Base-by-base conservation (phyloP, 2,329 filamentous ascomycete species). In the Claviceps arundinis region DNA sequence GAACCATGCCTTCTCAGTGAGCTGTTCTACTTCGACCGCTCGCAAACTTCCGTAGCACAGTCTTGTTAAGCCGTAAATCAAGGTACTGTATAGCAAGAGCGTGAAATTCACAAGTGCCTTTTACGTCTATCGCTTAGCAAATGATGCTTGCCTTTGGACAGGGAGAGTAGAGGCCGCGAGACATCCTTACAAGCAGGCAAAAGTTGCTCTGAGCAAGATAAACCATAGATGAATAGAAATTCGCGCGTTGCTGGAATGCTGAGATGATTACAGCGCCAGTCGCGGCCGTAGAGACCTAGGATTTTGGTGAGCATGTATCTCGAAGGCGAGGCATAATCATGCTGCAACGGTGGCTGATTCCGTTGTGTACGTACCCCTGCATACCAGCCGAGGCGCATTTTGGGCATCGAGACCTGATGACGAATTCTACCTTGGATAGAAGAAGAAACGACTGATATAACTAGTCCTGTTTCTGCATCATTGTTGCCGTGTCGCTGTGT, bases 1-100 rank as follows among this genome's bases (percentile, higher is more conserved):
- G 64, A 96, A 96, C 94, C 94, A 98, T 48, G 87, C 90, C 68
- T 91, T 91, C 68, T 98, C 93, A 65, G 95, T 96, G 14, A 98
- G 80, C 66, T 97, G 91, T 68, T 98, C 94, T 61, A 93, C 87
- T 73, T 98, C 93, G 72, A 95, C 88, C 26, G 89, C 85, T 59
- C 94, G 89, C 22, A 98, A 80, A 17, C 82, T 84, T 55, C 93
- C 93, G 64, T 91, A 98, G 65, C 94, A 88, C 50, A 96, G 74
- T 61, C 89, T 84, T 65, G 96, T 93, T 17, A 98, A 78, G 54
- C 82, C 86, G 69, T 90, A 95, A 56, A 96, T 81, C 60, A 95
- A 78, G 60, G 81, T 84, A 57, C 84, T 83, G 55, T 90, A 89
- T 54, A 87, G 67, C 50, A 98, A 78, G 54, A 97, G 82, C 54